Evolutionary conservation across 345 rosid species (phyloP), one percentile per base, ranked within the genome.

Genomic region (Clarkia xantiana): DNA sequence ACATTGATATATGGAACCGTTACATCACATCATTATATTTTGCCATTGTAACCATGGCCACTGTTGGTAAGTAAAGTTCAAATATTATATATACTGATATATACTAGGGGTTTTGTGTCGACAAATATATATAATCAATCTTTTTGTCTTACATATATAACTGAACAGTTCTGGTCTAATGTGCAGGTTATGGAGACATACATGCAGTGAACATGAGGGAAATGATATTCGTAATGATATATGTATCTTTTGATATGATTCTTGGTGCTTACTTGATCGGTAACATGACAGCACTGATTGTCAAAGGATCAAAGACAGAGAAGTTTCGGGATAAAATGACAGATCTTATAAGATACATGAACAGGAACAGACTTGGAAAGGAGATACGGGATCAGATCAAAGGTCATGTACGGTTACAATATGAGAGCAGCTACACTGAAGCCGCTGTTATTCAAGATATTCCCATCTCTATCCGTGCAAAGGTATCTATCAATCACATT

Each of bases 231-330:
- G 51, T 86, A 52, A 91, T 91, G 98, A 61, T 78, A 41, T 91
- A 68, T 63, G 89, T 86, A 52, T 91, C 98, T 7, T 80, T 91
- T 42, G 98, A 91, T 67, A 91, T 91, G 98, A 69, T 91, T 73
- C 87, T 91, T 7, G 90, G 98, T 49, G 96, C 98, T 12, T 91
- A 91, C 68, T 68, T 91, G 61, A 81, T 86, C 25, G 98, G 98
- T 67, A 91, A 91, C 71, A 91, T 86, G 82, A 91, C 98, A 25
- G 98, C 98, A 9, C 68, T 91, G 70, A 86, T 82, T 16, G 98
- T 91, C 18, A 91, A 91, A 78, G 98, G 98, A 53, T 91, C 98
- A 39, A 91, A 91, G 66, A 91, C 98, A 1, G 96, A 81, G 71
- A 84, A 62, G 59, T 91, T 79, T 42, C 82, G 98, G 68, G 98